These are phyloP conservation scores for Kwoniella sp. DNA, from an alignment of 768 basidiomycete genomes.

Conservation along the genomic window DNA sequence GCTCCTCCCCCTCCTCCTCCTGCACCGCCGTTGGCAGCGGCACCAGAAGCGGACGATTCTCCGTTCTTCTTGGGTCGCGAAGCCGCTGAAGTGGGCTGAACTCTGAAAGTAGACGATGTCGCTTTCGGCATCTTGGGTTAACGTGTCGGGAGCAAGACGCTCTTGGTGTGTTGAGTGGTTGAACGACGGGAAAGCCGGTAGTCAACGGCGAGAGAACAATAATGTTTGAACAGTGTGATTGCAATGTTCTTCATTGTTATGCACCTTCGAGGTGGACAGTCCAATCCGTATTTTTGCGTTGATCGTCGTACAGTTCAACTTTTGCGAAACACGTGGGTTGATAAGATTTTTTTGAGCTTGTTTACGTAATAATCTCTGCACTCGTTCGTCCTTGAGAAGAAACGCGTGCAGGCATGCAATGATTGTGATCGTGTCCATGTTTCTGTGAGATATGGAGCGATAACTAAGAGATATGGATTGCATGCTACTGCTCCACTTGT, in stretches of 20 bases:
- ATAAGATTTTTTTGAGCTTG: neutral
- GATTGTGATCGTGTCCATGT: too few relatives aligned
- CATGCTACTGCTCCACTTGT: too few relatives aligned
- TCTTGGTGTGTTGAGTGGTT: neutral
- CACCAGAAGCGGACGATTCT: slow-evolving; percentile 26
- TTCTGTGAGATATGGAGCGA: too few relatives aligned
- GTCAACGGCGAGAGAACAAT: too few relatives aligned
- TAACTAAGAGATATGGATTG: too few relatives aligned
- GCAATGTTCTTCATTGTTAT: neutral
- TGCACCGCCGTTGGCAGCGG: slow-evolving; percentile 15
- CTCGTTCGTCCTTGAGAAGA: too few relatives aligned
- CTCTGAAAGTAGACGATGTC: slow-evolving; percentile 45
- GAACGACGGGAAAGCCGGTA: too few relatives aligned
- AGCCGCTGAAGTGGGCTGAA: slow-evolving; percentile 37
- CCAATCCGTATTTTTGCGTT: slow-evolving; percentile 1
- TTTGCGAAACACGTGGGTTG: neutral
- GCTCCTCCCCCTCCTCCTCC: slow-evolving; percentile 32
- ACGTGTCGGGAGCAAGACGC: neutral
- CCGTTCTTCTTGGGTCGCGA: slow-evolving; percentile 46
- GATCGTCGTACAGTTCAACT: neutral
- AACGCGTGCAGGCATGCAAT: too few relatives aligned
- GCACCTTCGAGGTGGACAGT: neutral
- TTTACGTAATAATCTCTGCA: too few relatives aligned
- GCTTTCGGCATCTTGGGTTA: slow-evolving; percentile 48
- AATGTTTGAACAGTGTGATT: neutral